These are phyloP conservation scores for Tetratostichococcus sp. DNA, from an alignment of 139 green algal species.

Conservation along the genomic window DNA sequence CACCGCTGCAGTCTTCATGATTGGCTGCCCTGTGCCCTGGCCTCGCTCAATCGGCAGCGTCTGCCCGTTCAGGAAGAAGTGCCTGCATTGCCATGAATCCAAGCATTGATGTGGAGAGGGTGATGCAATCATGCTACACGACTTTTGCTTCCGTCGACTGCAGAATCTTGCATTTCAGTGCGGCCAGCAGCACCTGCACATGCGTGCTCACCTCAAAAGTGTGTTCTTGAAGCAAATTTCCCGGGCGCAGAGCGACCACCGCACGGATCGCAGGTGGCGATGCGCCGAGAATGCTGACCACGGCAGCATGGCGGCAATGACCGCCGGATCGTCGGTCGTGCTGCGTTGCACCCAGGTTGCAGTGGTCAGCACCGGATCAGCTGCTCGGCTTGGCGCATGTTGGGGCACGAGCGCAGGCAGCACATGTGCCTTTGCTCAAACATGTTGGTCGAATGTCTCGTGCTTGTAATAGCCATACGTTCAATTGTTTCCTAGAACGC, in stretches of 20 bases:
- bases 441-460: no score
- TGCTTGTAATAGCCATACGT: no score
- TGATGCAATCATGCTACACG: no score
- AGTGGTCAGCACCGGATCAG: no score
- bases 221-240: conserved; percentile 82
- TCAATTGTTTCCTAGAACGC: no score
- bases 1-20: conserved; percentile 48
- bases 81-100: conserved; percentile 21
- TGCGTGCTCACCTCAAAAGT: conserved; percentile 47
- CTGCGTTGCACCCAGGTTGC: conserved; percentile 42
- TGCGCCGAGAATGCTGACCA: conserved; percentile 71
- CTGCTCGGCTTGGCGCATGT: no score
- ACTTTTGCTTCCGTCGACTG: no score
- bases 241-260: conserved; percentile 79
- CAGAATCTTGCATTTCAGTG: no score
- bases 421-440: no score
- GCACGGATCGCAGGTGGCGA: conserved; percentile 41
- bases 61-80: conserved; percentile 87
- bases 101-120: no score
- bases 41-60: conserved; percentile 73
- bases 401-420: no score
- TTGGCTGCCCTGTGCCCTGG: conserved; percentile 61
- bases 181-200: no score
- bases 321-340: conserved; percentile 80
- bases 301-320: conserved; percentile 68